Base-by-base conservation (phyloP, 1,139 yeast genomes). In the Kluyveromyces sp. region DNA sequence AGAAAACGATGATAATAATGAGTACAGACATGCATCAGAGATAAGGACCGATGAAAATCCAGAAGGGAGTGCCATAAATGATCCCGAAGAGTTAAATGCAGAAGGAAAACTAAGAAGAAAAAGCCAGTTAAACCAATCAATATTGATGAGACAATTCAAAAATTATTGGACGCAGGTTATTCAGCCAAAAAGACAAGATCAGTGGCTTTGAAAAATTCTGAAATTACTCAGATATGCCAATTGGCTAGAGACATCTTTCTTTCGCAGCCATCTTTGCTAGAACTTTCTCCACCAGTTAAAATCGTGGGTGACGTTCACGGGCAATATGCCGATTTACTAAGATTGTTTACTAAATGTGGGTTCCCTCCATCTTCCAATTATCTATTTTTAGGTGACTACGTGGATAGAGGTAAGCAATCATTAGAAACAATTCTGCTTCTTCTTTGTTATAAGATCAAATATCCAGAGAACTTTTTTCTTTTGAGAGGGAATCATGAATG, bases 231-330 rank as follows among this genome's bases (percentile, higher is more conserved):
- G 54, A 82, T 92, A 43, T 92, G 98, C 67, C 77, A 87, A 28
- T 79, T 80, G 37, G 95, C 97, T 2, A 73, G 97, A 50, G 96
- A 92, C 60, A 82, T 92, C 26, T 85, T 92, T 56, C 68, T 92
- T 50, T 77, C 85, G 35, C 97, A 92, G 64, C 98, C 98, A 3
- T 77, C 96, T 4, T 69, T 92, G 48, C 71, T 92, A 46, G 97
- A 92, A 64, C 72, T 92, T 51, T 80, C 89, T 21, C 96, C 97
- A 0, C 97, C 98, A 0, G 98, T 92, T 21, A 92, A 92, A 67
- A 90, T 92, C 37, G 97, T 90, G 4, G 98, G 97, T 40, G 98
- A 92, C 64, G 95, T 92, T 35, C 98, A 92, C 67, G 97, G 98
- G 25, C 98, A 92, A 65, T 92, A 83, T 66, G 86, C 89, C 45